These are phyloP conservation scores for Scalesia atractyloides DNA, from an alignment of 129 eudicot species.

Conservation along the genomic window DNA sequence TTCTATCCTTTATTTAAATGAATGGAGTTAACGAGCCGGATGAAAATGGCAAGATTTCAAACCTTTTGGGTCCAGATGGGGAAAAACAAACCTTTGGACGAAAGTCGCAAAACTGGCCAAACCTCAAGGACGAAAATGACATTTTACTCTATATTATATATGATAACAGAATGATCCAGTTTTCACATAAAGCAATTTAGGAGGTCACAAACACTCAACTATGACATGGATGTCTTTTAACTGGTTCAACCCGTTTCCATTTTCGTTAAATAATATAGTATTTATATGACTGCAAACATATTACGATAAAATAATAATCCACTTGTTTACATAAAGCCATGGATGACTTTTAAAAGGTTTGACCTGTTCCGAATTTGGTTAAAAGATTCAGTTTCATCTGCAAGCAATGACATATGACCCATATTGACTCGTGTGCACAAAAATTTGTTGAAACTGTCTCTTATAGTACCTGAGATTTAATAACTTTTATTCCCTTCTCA, in stretches of 20 bases:
- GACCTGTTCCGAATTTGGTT: neutral
- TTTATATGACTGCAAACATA: neutral
- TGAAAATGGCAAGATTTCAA: too few species aligned
- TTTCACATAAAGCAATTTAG: constrained; percentile 6
- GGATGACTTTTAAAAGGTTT: neutral
- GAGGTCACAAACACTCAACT: constrained; percentile 1
- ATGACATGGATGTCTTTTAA: neutral
- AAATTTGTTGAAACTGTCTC: neutral
- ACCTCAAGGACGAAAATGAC: too few species aligned
- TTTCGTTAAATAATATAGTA: neutral
- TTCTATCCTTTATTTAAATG: too few species aligned
- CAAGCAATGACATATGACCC: neutral
- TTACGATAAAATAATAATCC: neutral
- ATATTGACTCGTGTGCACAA: neutral
- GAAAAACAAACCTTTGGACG: too few species aligned
- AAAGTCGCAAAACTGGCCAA: too few species aligned
- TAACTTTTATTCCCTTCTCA: constrained; percentile 73
- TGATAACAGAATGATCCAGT: neutral
- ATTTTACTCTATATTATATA: neutral
- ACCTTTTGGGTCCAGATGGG: too few species aligned
- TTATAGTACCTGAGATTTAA: constrained; percentile 70
- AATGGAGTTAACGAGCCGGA: too few species aligned
- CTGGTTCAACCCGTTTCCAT: neutral
- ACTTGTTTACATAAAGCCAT: neutral
- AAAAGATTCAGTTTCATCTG: neutral